Evolutionary conservation across 1,139 yeast species (phyloP).

Genomic region (Taphrina populina): DNA sequence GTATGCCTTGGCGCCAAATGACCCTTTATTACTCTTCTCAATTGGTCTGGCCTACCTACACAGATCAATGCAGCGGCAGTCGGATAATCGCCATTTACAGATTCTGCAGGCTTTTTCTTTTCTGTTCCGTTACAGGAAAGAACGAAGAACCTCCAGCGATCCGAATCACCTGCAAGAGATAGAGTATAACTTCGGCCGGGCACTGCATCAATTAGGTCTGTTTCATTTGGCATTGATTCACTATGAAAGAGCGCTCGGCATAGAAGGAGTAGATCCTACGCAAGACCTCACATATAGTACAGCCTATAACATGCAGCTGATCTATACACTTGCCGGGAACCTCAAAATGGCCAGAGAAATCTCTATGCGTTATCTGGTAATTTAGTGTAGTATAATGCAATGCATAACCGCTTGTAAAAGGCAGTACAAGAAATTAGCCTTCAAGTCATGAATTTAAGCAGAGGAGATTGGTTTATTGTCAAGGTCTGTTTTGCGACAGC

Average conservation of each 20-base stretch:
- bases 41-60: slow-evolving; percentile 84
- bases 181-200: slow-evolving; percentile 76
- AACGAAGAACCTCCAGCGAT: slow-evolving; percentile 41
- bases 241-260: slow-evolving; percentile 65
- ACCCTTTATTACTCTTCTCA: slow-evolving; percentile 73
- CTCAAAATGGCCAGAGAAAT: slow-evolving; percentile 48
- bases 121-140: slow-evolving; percentile 65
- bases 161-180: slow-evolving; percentile 67
- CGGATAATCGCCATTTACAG: slow-evolving; percentile 81
- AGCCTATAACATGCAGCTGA: slow-evolving; percentile 76
- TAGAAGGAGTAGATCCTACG: slow-evolving; percentile 39
- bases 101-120: slow-evolving; percentile 81
- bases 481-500: too few species aligned
- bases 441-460: too few species aligned
- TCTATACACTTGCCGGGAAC: slow-evolving; percentile 76
- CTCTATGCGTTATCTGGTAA: slow-evolving; percentile 53
- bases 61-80: slow-evolving; percentile 85
- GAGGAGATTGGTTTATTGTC: too few species aligned
- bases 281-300: slow-evolving; percentile 71
- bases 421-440: too few species aligned
- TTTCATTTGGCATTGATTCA: slow-evolving; percentile 67
- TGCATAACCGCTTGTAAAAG: too few species aligned
- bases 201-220: slow-evolving; percentile 70
- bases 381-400: too few species aligned
- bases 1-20: slow-evolving; percentile 52